Evolutionary conservation across 805 yeast genomes (phyloP).

Genomic region (Kurtzmaniella fragi): DNA sequence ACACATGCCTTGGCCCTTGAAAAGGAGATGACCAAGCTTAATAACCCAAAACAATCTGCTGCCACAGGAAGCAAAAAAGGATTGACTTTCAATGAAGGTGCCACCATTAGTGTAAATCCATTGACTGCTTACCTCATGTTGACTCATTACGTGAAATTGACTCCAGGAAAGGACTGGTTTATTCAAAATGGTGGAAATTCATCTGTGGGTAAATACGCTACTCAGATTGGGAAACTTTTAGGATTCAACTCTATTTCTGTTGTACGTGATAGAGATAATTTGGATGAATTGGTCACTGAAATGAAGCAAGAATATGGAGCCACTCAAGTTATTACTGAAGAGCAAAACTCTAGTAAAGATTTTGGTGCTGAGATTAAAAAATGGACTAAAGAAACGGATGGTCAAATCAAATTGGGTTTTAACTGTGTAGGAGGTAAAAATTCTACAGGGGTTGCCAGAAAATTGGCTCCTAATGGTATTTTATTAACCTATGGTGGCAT

Average conservation of each 20-base stretch:
- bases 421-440: slow-evolving; percentile 94
- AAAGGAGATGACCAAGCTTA: slow-evolving; percentile 52
- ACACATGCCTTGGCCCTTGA: slow-evolving; percentile 59
- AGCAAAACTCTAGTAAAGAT: slow-evolving; percentile 65
- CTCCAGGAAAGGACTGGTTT: slow-evolving; percentile 75
- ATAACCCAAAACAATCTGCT: slow-evolving; percentile 46
- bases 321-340: slow-evolving; percentile 84
- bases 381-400: slow-evolving; percentile 45
- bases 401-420: slow-evolving; percentile 68
- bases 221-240: slow-evolving; percentile 75
- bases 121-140: slow-evolving; percentile 88
- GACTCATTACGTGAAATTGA: slow-evolving; percentile 56
- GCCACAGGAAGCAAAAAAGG: slow-evolving; percentile 25
- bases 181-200: slow-evolving; percentile 96
- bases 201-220: slow-evolving; percentile 88
- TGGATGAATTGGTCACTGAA: slow-evolving; percentile 52
- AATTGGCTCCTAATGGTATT: slow-evolving; percentile 66
- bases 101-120: slow-evolving; percentile 90
- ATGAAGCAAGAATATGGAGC: slow-evolving; percentile 67
- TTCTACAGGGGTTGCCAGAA: slow-evolving; percentile 76
- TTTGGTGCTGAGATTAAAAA: slow-evolving; percentile 56
- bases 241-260: slow-evolving; percentile 84
- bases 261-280: slow-evolving; percentile 77
- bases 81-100: slow-evolving; percentile 55
- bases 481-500: slow-evolving; percentile 95